Percentiles rank a stretch among this genome's conserved stretches.
These are phyloP conservation scores for Macaranga tanarius DNA, from an alignment of 441 rosid genomes.

Conservation along the genomic window DNA sequence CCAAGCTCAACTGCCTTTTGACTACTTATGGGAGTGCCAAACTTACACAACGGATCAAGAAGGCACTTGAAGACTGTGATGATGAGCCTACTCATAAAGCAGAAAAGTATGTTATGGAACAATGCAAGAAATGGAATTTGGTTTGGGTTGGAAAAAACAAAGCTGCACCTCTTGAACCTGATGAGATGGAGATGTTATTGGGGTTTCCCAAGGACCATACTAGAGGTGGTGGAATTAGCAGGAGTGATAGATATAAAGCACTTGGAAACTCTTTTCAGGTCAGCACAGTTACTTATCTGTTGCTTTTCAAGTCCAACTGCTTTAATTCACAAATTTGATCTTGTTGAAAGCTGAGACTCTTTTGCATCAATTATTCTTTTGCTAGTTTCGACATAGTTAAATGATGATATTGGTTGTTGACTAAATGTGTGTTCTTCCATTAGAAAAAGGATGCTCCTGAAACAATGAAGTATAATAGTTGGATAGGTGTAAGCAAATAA, in stretches of 20 bases:
- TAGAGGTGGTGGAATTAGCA: constrained; percentile 33
- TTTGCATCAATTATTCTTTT: no score
- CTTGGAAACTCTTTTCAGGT: constrained; percentile 49
- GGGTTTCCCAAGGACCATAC: constrained; percentile 72
- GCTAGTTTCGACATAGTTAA: no score
- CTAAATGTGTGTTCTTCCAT: no score
- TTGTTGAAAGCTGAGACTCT: no score
- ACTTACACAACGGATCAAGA: constrained; percentile 54
- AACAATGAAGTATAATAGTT: no score
- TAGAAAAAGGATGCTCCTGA: no score
- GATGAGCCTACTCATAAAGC: constrained; percentile 47
- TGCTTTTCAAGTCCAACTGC: neutral
- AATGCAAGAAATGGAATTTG: constrained; percentile 52
- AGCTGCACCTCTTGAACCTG: constrained; percentile 52
- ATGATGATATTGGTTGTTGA: no score
- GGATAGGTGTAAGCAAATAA: no score
- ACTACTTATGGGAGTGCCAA: constrained; percentile 36
- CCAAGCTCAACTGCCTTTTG: constrained; percentile 41
- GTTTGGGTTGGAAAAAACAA: constrained; percentile 65
- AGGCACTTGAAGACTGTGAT: constrained; percentile 37
- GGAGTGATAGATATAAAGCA: constrained; percentile 41
- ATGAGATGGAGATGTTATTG: constrained; percentile 55
- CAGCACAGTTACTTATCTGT: neutral
- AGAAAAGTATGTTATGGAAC: constrained; percentile 50
- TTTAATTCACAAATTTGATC: no score